These are phyloP conservation scores for Tulasnella calospora DNA, from an alignment of 768 basidiomycete species.

Conservation along the genomic window DNA sequence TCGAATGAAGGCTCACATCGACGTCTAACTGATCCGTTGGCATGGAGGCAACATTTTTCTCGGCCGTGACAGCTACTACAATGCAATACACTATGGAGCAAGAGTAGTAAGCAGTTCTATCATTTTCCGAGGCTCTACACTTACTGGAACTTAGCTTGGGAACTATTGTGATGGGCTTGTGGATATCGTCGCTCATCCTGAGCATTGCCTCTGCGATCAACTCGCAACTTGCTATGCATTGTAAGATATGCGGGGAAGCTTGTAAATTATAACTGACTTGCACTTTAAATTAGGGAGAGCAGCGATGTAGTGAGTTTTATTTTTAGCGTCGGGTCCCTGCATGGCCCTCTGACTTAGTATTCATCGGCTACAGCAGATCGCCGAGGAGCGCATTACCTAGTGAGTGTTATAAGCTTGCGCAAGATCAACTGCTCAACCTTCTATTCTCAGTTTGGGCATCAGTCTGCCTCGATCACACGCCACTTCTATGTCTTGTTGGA, in stretches of 20 bases:
- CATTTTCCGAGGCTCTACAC: not conserved
- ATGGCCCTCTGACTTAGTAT: not conserved
- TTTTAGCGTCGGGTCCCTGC: no score
- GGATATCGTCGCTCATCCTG: slow-evolving; percentile 27
- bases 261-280: not conserved
- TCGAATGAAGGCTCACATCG: not conserved
- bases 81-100: not conserved
- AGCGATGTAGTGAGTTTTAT: slow-evolving; percentile 25
- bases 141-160: not conserved
- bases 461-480: slow-evolving; percentile 25
- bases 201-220: slow-evolving; percentile 27
- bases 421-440: not conserved
- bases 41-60: not conserved
- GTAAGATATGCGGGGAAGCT: not conserved
- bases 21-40: no score
- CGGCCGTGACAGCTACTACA: not conserved
- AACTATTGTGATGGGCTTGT: slow-evolving; percentile 22
- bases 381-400: slow-evolving; percentile 22
- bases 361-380: not conserved
- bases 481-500: slow-evolving; percentile 25
- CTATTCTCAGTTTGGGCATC: slow-evolving; percentile 32
- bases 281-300: slow-evolving; percentile 3
- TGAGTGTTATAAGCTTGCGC: not conserved
- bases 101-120: not conserved
- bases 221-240: slow-evolving; percentile 27